Evolutionary conservation across 805 yeast species (phyloP).

Genomic region (Starmerella scarabaei): DNA sequence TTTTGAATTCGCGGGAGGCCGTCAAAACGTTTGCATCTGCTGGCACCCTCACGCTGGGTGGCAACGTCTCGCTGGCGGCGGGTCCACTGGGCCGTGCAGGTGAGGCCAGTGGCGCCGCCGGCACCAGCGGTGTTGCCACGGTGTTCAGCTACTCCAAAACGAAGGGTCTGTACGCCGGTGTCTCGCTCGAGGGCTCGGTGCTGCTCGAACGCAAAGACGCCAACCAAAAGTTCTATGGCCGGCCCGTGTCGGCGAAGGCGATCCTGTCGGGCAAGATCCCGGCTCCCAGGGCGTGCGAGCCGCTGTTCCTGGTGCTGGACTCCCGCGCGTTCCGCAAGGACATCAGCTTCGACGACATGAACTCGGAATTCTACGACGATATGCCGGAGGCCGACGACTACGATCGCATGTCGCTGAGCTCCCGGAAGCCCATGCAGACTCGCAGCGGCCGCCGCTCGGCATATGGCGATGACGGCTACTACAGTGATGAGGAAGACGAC

Average conservation of each 20-base stretch:
- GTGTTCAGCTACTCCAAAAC: conserved; percentile 89
- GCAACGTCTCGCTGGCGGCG: conserved; percentile 89
- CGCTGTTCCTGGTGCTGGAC: conserved; percentile 73
- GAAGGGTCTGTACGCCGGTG: conserved; percentile 94
- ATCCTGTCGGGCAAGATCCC: conserved; percentile 81
- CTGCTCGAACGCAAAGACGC: conserved; percentile 96
- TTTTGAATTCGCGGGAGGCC: conserved; percentile 73
- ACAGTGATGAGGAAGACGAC: conserved; percentile 11
- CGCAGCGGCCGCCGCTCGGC: conserved; percentile 5
- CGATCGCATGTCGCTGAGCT: conserved; percentile 10
- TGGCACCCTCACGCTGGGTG: conserved; percentile 91
- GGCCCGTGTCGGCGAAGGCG: conserved; percentile 71
- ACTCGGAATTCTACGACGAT: conserved; percentile 62
- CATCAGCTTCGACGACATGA: conserved; percentile 38
- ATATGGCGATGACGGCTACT: conserved; percentile 17
- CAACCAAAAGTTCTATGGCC: conserved; percentile 86
- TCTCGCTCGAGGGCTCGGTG: conserved; percentile 91
- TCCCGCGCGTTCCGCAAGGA: conserved; percentile 58
- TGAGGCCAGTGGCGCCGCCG: conserved; percentile 93
- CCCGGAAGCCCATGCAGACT: conserved; percentile 4
- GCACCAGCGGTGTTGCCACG: conserved; percentile 75
- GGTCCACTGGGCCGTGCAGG: conserved; percentile 97
- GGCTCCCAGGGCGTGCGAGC: conserved; percentile 82
- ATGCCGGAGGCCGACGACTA: conserved; percentile 39
- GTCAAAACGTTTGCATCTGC: conserved; percentile 87